Evolutionary conservation across 2,329 filamentous ascomycete genomes (phyloP).

Genomic region (Cephalotrichum gorgonifer): DNA sequence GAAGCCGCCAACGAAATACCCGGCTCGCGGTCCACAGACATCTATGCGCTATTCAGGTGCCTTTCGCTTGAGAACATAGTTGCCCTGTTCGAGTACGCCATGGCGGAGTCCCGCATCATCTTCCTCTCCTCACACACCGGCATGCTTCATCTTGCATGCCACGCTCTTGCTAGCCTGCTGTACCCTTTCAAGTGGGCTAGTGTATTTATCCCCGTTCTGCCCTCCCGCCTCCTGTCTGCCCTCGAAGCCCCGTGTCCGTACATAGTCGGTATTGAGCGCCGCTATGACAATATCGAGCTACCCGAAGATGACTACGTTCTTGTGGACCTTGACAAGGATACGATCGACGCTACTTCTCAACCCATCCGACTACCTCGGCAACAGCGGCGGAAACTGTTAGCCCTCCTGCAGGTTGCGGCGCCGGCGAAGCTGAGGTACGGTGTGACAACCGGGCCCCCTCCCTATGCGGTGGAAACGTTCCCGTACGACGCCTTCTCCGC

Average conservation of each 20-base stretch:
- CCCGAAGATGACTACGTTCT: constrained; percentile 94
- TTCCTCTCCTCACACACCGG: constrained; percentile 90
- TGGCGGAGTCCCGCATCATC: constrained; percentile 91
- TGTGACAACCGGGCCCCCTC: constrained; percentile 77
- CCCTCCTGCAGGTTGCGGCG: constrained; percentile 79
- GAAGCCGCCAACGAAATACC: constrained; percentile 90
- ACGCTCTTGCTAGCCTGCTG: constrained; percentile 73
- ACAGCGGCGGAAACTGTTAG: constrained; percentile 79
- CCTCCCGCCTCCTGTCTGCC: constrained; percentile 76
- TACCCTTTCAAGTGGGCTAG: constrained; percentile 91
- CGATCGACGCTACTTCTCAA: constrained; percentile 71
- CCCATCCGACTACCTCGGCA: constrained; percentile 78
- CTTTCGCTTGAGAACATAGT: constrained; percentile 89
- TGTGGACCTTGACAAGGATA: constrained; percentile 85
- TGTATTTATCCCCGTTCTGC: constrained; percentile 86
- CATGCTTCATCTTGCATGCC: constrained; percentile 89
- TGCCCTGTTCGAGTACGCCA: constrained; percentile 82
- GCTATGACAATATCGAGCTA: constrained; percentile 76
- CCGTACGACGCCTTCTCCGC: constrained; percentile 84
- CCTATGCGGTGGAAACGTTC: constrained; percentile 87
- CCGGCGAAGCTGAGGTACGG: constrained; percentile 83
- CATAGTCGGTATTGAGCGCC: constrained; percentile 88
- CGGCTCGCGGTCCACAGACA: constrained; percentile 79
- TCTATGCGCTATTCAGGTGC: constrained; percentile 86
- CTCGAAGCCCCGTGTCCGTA: constrained; percentile 94